These are phyloP conservation scores for Monilinia vaccinii-corymbosi DNA, from an alignment of 2,329 filamentous ascomycete genomes.

Conservation along the genomic window DNA sequence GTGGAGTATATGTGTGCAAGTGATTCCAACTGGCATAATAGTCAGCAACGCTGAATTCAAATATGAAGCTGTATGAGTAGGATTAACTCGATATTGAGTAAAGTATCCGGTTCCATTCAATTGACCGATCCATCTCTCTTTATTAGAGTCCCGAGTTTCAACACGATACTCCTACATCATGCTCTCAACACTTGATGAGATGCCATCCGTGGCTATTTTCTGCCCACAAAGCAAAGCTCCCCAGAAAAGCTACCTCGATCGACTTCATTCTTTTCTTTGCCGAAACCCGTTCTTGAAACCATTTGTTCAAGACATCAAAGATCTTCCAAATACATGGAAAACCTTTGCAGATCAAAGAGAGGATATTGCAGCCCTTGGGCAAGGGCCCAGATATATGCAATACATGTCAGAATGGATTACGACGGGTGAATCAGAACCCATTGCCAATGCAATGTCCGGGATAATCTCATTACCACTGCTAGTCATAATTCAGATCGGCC, in stretches of 20 bases:
- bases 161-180: not conserved
- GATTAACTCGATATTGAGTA: not conserved
- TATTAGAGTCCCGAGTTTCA: not conserved
- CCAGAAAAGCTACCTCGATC: not conserved
- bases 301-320: not conserved
- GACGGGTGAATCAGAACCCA: not conserved
- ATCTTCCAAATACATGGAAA: conserved; percentile 6
- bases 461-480: conserved; percentile 6
- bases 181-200: not conserved
- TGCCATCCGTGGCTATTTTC: conserved; percentile 1
- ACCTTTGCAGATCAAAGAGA: not conserved
- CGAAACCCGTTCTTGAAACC: conserved; percentile 8
- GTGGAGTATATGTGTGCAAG: too few relatives aligned
- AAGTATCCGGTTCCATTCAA: not conserved
- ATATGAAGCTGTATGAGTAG: not conserved
- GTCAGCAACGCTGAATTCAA: not conserved
- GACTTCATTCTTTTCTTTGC: not conserved
- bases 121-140: too few relatives aligned
- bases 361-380: not conserved
- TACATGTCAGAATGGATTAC: not conserved
- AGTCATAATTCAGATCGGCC: conserved; percentile 7
- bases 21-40: too few relatives aligned
- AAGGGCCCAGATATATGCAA: not conserved
- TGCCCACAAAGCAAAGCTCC: conserved; percentile 6
- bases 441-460: conserved; percentile 1